Conservation (phyloP, 768 basidiomycete species). For the Panaeolus papilionaceus region DNA sequence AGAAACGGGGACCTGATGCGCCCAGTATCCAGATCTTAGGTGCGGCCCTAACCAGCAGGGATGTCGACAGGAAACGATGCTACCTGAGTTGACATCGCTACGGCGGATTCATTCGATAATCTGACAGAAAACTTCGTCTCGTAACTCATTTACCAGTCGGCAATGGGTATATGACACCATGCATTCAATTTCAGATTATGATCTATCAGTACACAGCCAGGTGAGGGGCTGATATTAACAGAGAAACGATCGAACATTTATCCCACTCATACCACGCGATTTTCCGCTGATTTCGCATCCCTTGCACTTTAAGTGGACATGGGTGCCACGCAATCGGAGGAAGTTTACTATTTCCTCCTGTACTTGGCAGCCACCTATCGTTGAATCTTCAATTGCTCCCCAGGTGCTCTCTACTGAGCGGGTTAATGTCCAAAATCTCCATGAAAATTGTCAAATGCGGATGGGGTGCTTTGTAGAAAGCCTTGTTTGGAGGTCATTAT, state of each 20-base stretch:
- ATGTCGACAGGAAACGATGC: background rate
- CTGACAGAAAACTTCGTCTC: slow-evolving; percentile 14
- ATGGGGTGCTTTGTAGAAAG: background rate
- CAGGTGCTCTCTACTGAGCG: background rate
- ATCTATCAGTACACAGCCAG: background rate
- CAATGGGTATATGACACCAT: background rate
- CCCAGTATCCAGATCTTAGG: background rate
- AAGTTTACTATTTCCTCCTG: slow-evolving; percentile 10
- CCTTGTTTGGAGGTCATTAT: background rate
- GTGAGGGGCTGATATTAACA: background rate
- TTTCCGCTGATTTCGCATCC: slow-evolving; percentile 13
- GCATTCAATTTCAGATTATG: background rate
- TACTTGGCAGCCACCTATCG: slow-evolving; percentile 2
- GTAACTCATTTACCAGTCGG: slow-evolving; percentile 6
- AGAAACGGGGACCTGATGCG: slow-evolving; percentile 3
- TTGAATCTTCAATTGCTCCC: slow-evolving; percentile 2
- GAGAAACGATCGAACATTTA: background rate
- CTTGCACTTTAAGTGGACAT: slow-evolving; percentile 12
- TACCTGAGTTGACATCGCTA: slow-evolving; percentile 9
- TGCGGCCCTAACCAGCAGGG: slow-evolving; percentile 1
- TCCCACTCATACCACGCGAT: background rate
- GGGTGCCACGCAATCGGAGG: slow-evolving; percentile 12
- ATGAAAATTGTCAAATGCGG: background rate
- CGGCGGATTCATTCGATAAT: slow-evolving; percentile 1
- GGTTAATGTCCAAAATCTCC: background rate